Percentiles rank a stretch among this genome's conserved stretches.
Conservation (phyloP, 2,329 filamentous ascomycete species). For the Botryosphaeria agaves region DNA sequence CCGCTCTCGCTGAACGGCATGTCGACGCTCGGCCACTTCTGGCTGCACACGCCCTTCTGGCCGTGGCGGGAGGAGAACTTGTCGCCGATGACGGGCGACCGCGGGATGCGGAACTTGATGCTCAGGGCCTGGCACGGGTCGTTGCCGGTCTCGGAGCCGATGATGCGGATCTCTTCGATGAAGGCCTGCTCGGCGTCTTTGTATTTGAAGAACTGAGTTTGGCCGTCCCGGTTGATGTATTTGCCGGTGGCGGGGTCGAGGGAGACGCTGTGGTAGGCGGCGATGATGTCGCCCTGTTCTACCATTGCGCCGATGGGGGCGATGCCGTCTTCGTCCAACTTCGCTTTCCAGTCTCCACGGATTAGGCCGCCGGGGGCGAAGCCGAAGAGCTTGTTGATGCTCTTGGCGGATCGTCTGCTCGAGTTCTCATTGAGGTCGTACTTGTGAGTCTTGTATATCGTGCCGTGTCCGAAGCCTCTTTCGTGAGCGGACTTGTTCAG, state of each 20-base stretch:
- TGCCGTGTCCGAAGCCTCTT: slow-evolving; percentile 85
- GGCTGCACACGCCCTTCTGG: slow-evolving; percentile 91
- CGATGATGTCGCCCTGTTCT: slow-evolving; percentile 66
- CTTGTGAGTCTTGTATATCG: slow-evolving; percentile 96
- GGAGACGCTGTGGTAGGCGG: slow-evolving; percentile 77
- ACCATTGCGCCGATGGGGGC: slow-evolving; percentile 66
- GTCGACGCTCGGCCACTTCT: slow-evolving; percentile 85
- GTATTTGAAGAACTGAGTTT: slow-evolving; percentile 83
- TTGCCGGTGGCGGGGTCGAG: slow-evolving; percentile 54
- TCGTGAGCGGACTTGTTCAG: slow-evolving; percentile 95
- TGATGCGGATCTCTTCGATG: slow-evolving; percentile 81
- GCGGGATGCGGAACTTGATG: slow-evolving; percentile 82
- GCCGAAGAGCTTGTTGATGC: slow-evolving; percentile 45
- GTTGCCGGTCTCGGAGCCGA: slow-evolving; percentile 67
- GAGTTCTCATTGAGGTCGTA: slow-evolving; percentile 64
- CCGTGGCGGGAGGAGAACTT: slow-evolving; percentile 98
- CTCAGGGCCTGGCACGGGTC: slow-evolving; percentile 79
- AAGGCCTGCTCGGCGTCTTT: slow-evolving; percentile 81
- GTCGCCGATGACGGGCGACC: slow-evolving; percentile 86
- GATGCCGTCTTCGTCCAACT: slow-evolving; percentile 75
- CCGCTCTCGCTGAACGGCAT: slow-evolving; percentile 96
- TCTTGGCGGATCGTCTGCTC: slow-evolving; percentile 25
- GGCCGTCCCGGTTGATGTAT: slow-evolving; percentile 68
- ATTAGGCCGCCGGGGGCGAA: slow-evolving; percentile 67
- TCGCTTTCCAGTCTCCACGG: slow-evolving; percentile 50